Evolutionary conservation across 2,329 filamentous ascomycete genomes (phyloP).

Genomic region (Phyllosticta capitalensis): DNA sequence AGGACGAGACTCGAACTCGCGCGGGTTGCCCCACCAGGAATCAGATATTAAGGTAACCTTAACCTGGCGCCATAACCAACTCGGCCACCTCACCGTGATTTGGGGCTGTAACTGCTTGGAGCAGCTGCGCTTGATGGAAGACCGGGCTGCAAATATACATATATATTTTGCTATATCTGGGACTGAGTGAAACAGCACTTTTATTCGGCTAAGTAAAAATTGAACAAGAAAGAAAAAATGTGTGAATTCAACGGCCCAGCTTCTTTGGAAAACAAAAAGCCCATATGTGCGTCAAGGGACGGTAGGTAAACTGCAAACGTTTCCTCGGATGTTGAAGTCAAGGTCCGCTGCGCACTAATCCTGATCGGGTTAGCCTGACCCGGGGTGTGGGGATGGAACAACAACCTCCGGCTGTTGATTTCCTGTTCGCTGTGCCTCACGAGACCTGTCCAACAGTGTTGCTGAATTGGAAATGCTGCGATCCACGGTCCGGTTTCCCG

Average conservation of each 20-base stretch:
- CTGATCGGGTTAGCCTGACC: background rate
- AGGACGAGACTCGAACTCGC: conserved; percentile 11
- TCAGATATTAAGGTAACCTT: conserved; percentile 8
- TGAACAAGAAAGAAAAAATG: too few relatives aligned
- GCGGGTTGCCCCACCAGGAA: conserved; percentile 11
- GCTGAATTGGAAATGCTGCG: background rate
- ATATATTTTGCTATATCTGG: too few relatives aligned
- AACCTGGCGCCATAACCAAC: conserved; percentile 13
- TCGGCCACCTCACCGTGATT: conserved; percentile 10
- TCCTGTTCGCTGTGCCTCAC: background rate
- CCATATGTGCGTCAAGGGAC: too few relatives aligned
- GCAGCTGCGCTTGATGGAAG: too few relatives aligned
- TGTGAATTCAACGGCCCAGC: too few relatives aligned
- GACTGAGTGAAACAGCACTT: too few relatives aligned
- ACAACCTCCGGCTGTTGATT: background rate
- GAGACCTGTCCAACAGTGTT: background rate
- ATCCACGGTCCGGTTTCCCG: background rate
- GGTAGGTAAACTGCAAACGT: too few relatives aligned
- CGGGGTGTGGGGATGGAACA: background rate
- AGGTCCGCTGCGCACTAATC: background rate
- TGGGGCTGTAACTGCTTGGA: too few relatives aligned
- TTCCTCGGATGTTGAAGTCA: too few relatives aligned
- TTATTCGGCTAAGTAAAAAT: too few relatives aligned
- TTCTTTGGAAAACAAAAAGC: too few relatives aligned
- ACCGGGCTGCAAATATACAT: too few relatives aligned